A percentile compares a stretch with the other conserved stretches of the same genome.
phyloP scores from a whole-genome alignment of 1,284 basidiomycete species.

The Pseudozyma tsukubaensis region DNA sequence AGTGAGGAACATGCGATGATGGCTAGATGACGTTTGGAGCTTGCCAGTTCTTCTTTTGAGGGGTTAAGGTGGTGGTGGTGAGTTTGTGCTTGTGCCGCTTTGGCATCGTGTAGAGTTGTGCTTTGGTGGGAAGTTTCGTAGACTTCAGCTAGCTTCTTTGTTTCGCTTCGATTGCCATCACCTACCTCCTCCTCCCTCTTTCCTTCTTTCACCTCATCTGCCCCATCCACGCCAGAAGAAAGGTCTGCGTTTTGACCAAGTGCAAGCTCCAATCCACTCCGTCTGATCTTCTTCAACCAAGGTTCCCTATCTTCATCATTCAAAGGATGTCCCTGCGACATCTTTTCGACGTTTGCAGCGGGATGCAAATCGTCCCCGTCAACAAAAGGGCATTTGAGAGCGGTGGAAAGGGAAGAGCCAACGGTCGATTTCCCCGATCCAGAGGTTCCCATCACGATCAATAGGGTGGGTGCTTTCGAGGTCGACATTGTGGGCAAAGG shows the following conservation, averaged over 20 bases:
- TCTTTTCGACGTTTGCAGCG: slow-evolving; percentile 83
- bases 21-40: slow-evolving; percentile 4
- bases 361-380: slow-evolving; percentile 94
- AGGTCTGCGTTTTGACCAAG: slow-evolving; percentile 27
- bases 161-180: background rate
- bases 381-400: slow-evolving; percentile 79
- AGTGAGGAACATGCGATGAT: slow-evolving; percentile 89
- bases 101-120: background rate
- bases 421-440: slow-evolving; percentile 84
- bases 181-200: background rate
- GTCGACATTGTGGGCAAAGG: background rate
- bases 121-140: slow-evolving; percentile 20
- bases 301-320: slow-evolving; percentile 83
- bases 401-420: slow-evolving; percentile 76
- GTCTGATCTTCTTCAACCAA: slow-evolving; percentile 82
- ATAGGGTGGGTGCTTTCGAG: slow-evolving; percentile 13
- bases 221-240: too few species aligned
- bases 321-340: slow-evolving; percentile 82
- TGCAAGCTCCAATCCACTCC: slow-evolving; percentile 72
- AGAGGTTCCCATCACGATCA: slow-evolving; percentile 58
- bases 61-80: too few species aligned
- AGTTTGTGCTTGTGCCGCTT: background rate
- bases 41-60: background rate
- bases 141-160: slow-evolving; percentile 21
- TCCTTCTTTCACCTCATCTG: background rate